Evolutionary conservation across 2,329 filamentous ascomycete genomes (phyloP), one percentile per base, ranked within the genome.

Genomic region (Claviceps africana): DNA sequence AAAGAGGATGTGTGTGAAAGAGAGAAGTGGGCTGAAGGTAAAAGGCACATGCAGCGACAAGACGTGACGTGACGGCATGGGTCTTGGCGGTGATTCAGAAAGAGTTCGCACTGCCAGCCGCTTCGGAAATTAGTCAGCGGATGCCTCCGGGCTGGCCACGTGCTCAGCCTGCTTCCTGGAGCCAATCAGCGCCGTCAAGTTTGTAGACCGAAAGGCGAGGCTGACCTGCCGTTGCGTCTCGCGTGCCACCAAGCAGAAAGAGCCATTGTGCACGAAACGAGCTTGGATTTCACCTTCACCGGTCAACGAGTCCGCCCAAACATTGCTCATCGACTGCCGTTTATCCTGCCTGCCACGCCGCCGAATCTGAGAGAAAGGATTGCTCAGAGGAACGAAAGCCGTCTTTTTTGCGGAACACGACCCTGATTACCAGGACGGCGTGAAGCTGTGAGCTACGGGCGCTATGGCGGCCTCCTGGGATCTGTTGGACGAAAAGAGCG

Each of bases 401-500:
- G n/a, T 10, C 5, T 47, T 17, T 4, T 39, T 39, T 25, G 46
- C 31, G 22, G 2, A 37, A 45, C 43, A n/a, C 28, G 15, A 30
- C 25, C 7, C 37, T 13, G 13, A 13, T 47, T 13, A 28, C 43
- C 8, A 33, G 50, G 21, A 4, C 11, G 17, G 19, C 40, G n/a
- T n/a, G n/a, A n/a, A n/a, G n/a, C n/a, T n/a, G n/a, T 37, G 4
- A 43, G 60, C 50, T 52, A 73, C 74, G 72, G 63, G 22, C 11
- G 42, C 21, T 25, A 43, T 43, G 42, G 21, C 42, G 15, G 42
- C 72, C 22, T 66, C 67, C 47, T 89, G 83, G 73, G 75, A 78
- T 45, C 72, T 90, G 47, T 73, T 94, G 48, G 83, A 88, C 52
- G 84, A 86, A 59, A 76, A 78, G 57, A 85, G 88, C 58, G 85